A percentile compares a stretch with the other conserved stretches of the same genome.
phyloP scores from a whole-genome alignment of 352 stramenopile species.

The Phytophthora citricola region DNA sequence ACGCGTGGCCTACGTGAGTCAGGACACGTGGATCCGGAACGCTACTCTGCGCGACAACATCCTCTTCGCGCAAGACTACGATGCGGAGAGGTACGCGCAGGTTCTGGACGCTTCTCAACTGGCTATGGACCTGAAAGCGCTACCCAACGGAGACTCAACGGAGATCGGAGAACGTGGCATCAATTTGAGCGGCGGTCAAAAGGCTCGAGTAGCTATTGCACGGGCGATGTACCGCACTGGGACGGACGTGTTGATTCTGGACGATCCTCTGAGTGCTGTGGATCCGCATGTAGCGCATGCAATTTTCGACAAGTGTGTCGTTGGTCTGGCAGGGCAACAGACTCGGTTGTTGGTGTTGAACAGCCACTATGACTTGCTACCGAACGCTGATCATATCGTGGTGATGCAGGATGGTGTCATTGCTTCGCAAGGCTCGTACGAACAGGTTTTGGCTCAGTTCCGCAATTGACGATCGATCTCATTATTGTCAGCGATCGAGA shows the following conservation, averaged over 20 bases:
- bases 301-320: constrained; percentile 91
- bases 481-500: background rate
- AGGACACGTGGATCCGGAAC: constrained; percentile 94
- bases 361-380: constrained; percentile 88
- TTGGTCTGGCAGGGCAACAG: constrained; percentile 51
- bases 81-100: constrained; percentile 39
- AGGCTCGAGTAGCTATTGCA: background rate
- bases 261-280: constrained; percentile 66
- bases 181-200: background rate
- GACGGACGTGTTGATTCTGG: background rate
- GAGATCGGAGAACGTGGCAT: background rate
- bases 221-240: background rate
- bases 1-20: constrained; percentile 79
- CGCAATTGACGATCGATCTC: constrained; percentile 1
- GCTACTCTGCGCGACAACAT: constrained; percentile 92
- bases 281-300: constrained; percentile 94
- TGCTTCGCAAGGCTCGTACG: constrained; percentile 73
- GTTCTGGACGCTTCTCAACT: constrained; percentile 51
- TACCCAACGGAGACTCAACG: constrained; percentile 38
- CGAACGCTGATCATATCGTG: constrained; percentile 26
- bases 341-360: constrained; percentile 62
- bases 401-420: too few species aligned
- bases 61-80: constrained; percentile 63
- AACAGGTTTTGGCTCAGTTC: constrained; percentile 55
- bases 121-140: constrained; percentile 40